phyloP scores from a whole-genome alignment of 352 stramenopile genomes.

The Globisporangium radiosum region DNA sequence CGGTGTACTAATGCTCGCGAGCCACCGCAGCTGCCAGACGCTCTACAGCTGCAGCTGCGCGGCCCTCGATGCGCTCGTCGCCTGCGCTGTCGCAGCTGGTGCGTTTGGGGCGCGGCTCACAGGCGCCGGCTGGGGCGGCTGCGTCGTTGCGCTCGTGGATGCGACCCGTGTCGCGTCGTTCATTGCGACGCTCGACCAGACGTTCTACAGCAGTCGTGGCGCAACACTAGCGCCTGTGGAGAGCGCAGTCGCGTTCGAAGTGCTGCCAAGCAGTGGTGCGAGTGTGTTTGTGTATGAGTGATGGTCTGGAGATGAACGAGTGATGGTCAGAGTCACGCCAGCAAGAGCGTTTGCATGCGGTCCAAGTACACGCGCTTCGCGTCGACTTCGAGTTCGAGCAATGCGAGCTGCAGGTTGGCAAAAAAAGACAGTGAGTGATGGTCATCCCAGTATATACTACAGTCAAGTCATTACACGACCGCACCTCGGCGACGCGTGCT shows the following conservation, averaged over 20 bases:
- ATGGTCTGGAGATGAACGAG: too few relatives aligned
- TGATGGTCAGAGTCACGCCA: slow-evolving; percentile 9
- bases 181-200: too few relatives aligned
- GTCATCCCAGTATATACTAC: background rate
- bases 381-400: slow-evolving; percentile 64
- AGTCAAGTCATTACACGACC: background rate
- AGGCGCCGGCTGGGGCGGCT: slow-evolving; percentile 82
- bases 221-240: too few relatives aligned
- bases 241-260: too few relatives aligned
- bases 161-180: too few relatives aligned
- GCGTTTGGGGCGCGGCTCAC: slow-evolving; percentile 69
- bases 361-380: slow-evolving; percentile 63
- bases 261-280: too few relatives aligned
- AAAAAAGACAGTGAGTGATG: background rate
- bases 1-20: slow-evolving; percentile 61
- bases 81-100: slow-evolving; percentile 26
- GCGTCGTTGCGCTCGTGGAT: slow-evolving; percentile 49
- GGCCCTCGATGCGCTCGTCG: slow-evolving; percentile 66
- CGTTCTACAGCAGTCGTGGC: too few relatives aligned
- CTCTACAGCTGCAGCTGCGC: slow-evolving; percentile 76
- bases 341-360: slow-evolving; percentile 39
- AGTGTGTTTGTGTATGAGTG: too few relatives aligned
- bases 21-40: slow-evolving; percentile 51
- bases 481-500: slow-evolving; percentile 52
- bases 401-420: slow-evolving; percentile 27